phyloP scores from a whole-genome alignment of 2,329 filamentous ascomycete species.

The Xylariaceae sp. region DNA sequence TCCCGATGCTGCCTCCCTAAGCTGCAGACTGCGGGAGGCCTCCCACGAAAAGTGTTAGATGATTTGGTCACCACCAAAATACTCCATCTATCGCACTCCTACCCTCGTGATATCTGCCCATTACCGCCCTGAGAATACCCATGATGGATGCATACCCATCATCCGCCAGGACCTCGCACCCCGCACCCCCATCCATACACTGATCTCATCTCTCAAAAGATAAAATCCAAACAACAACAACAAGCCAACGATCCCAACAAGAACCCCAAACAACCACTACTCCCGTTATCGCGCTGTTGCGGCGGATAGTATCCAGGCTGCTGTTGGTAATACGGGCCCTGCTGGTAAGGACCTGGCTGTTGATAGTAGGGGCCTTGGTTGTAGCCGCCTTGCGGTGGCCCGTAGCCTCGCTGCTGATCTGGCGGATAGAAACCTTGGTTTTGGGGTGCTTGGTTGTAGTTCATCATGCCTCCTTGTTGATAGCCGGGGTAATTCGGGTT shows the following conservation, averaged over 20 bases:
- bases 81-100: not conserved
- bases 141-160: too few relatives aligned
- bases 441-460: too few relatives aligned
- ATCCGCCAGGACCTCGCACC: not conserved
- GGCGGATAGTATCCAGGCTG: conserved; percentile 31
- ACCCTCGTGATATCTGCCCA: not conserved
- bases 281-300: conserved; percentile 15
- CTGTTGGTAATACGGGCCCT: conserved; percentile 32
- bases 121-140: too few relatives aligned
- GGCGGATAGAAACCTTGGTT: not conserved
- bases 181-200: not conserved
- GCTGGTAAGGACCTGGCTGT: conserved; percentile 19
- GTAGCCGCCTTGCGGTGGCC: conserved; percentile 27
- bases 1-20: too few relatives aligned
- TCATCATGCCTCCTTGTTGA: too few relatives aligned
- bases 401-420: conserved; percentile 19
- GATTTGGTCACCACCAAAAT: not conserved
- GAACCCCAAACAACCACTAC: conserved; percentile 38
- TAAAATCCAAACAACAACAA: conserved; percentile 54
- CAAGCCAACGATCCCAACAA: conserved; percentile 50
- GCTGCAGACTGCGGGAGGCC: too few relatives aligned
- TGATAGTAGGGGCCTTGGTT: conserved; percentile 27
- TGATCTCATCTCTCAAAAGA: conserved; percentile 41
- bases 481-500: conserved; percentile 23
- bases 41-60: not conserved